Conservation (phyloP, 129 eudicot genomes). For the Tanacetum coccineum region DNA sequence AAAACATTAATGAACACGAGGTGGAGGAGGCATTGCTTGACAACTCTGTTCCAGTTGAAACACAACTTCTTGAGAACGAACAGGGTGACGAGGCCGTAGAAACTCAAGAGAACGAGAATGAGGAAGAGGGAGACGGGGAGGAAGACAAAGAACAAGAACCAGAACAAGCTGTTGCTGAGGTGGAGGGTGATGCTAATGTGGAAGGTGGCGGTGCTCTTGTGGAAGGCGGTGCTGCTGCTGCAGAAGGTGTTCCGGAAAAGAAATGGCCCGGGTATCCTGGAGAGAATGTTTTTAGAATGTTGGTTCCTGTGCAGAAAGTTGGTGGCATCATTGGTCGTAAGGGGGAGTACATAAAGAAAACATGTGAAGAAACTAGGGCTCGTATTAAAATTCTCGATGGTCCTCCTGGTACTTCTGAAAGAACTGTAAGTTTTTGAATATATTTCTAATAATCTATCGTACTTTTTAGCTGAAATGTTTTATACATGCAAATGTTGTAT, state of each 20-base stretch:
- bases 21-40: constrained; percentile 34
- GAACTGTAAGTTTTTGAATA: constrained; percentile 66
- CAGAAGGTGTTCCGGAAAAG: constrained; percentile 41
- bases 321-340: constrained; percentile 96
- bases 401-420: constrained; percentile 84
- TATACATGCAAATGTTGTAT: no score
- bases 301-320: constrained; percentile 87
- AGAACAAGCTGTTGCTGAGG: neutral
- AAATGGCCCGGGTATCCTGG: constrained; percentile 99
- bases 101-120: constrained; percentile 17
- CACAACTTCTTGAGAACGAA: constrained; percentile 40
- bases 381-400: constrained; percentile 96
- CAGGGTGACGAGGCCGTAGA: constrained; percentile 18
- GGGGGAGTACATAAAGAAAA: constrained; percentile 89
- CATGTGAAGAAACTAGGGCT: constrained; percentile 86
- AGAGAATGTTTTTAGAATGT: constrained; percentile 86
- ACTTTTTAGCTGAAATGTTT: neutral
- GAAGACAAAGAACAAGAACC: constrained; percentile 9
- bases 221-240: neutral
- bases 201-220: constrained; percentile 15
- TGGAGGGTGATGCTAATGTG: constrained; percentile 9
- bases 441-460: neutral
- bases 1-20: constrained; percentile 33
- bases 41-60: constrained; percentile 44
- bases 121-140: constrained; percentile 13